Base-by-base conservation (phyloP, 768 basidiomycete genomes). In the Fistulinella prunicolor region DNA sequence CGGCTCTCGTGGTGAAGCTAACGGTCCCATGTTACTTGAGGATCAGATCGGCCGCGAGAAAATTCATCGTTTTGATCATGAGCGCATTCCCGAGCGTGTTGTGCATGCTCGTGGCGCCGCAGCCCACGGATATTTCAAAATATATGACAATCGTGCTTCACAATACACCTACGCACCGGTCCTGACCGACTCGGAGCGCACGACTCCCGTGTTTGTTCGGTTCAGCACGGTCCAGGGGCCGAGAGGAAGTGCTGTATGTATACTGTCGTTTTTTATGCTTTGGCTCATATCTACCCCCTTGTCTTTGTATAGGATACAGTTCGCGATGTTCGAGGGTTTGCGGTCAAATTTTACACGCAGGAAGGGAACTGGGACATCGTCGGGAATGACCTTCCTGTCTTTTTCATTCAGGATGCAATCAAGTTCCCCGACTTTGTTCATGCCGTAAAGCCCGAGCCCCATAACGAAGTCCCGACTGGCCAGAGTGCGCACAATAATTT, bases 311-410 rank as follows among this genome's bases (percentile, higher is more conserved):
- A 83, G 78, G 82, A 85, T 53, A 85, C 83, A 21, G 86, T 88
- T 35, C 81, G 90, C 34, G 91, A 94, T 59, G 89, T 91, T 20
- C 80, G 91, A 51, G 92, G 92, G 1, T 94, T 94, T 60, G 91
- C 93, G 0, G 70, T 77, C 44, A 85, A 91, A 59, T 82, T 93
- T 57, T 93, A 91, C 64, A 90, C 92, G 0, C 64, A 82, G 1
- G 86, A 93, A 65, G 90, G 90, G 4, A 91, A 89, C 55, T 88
- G 85, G 85, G 91, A 94, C 59, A 69, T 94, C 28, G 90, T 92
- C 29, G 87, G 82, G n/a, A 89, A 90, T 58, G 74, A 90, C 55
- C 83, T 88, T 29, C 87, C 90, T 8, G 80, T 92, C 19, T 89
- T 91, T 72, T 84, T 88, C 69, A 83, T 92, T 42, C 84, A 86